Evolutionary conservation across 768 basidiomycete species (phyloP).

Genomic region (Phanerochaete sordida): DNA sequence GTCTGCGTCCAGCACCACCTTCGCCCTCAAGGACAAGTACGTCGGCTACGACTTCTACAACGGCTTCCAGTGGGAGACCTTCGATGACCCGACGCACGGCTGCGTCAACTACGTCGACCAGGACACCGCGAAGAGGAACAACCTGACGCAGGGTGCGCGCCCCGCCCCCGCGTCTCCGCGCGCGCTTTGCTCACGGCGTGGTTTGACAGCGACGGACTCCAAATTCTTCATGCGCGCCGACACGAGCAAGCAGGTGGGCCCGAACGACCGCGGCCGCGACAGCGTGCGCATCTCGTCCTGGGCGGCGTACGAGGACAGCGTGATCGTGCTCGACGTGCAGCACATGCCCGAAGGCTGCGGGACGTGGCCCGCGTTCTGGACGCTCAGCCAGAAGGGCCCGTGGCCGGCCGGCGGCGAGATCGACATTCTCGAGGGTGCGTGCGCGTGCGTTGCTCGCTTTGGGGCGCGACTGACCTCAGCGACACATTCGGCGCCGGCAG

Average conservation of each 20-base stretch:
- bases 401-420: slow-evolving; percentile 65
- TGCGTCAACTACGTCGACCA: slow-evolving; percentile 54
- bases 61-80: slow-evolving; percentile 46
- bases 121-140: slow-evolving; percentile 35
- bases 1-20: slow-evolving; percentile 17
- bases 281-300: slow-evolving; percentile 52
- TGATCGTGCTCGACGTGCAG: slow-evolving; percentile 47
- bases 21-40: slow-evolving; percentile 20
- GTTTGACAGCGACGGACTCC: slow-evolving; percentile 29
- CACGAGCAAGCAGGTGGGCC: slow-evolving; percentile 31
- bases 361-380: slow-evolving; percentile 69
- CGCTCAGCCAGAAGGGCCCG: slow-evolving; percentile 42
- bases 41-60: slow-evolving; percentile 42
- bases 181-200: neutral
- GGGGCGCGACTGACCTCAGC: too few relatives aligned
- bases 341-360: slow-evolving; percentile 62
- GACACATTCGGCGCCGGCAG: slow-evolving; percentile 20
- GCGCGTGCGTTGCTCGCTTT: too few relatives aligned
- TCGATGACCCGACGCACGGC: slow-evolving; percentile 63
- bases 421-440: slow-evolving; percentile 55
- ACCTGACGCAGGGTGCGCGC: slow-evolving; percentile 45
- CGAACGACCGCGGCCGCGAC: slow-evolving; percentile 45
- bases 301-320: slow-evolving; percentile 39
- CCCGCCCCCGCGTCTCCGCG: neutral
- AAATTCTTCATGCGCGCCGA: slow-evolving; percentile 62